Base-by-base conservation (phyloP, 352 stramenopile genomes). In the Globisporangium yorkense region DNA sequence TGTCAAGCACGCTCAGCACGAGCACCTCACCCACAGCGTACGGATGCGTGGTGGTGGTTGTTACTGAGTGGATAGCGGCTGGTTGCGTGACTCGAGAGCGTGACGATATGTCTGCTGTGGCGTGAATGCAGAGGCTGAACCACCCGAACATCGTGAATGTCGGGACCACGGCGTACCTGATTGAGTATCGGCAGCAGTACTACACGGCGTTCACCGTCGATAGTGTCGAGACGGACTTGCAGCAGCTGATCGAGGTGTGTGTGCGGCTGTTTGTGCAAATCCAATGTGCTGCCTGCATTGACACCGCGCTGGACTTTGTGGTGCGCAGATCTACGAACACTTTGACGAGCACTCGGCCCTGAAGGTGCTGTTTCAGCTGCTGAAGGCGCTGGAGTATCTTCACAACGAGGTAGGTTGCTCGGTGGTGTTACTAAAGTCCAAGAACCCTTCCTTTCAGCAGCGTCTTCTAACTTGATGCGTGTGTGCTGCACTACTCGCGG, bases 141-240 rank as follows among this genome's bases (percentile, higher is more conserved):
- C 82, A 92, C 56, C 69, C 67, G 18, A 75, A 89, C 39, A 92
- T 92, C 57, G 80, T 85, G 18, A 65, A 69, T 13, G 79, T 89
- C 33, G 82, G 82, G 10, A 70, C 84, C 21, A 61, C 70, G 4
- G 70, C 73, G 31, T 86, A 83, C 57, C 60, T 79, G 5, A 87
- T 92, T 41, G 67, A 82, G 59, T 88, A 89, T 41, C 71, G 79
- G 10, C 73, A 88, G 53, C 73, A 88, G 44, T 58, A 78, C 21
- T 92, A 89, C 68, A 89, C 82, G n/a, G 80, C 66, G 7, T 92
- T 92, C 50, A 89, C 80, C 18, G 74, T 89, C 15, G 77, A 87
- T 48, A 79, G 76, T 37, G 80, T 88, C 18, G 67, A 89, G 21
- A 74, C 78, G 8, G 82, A 92, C 60, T 57, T 92, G 18, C 82